Evolutionary conservation across 2,329 filamentous ascomycete species (phyloP).

Genomic region (Penicillium sp.): DNA sequence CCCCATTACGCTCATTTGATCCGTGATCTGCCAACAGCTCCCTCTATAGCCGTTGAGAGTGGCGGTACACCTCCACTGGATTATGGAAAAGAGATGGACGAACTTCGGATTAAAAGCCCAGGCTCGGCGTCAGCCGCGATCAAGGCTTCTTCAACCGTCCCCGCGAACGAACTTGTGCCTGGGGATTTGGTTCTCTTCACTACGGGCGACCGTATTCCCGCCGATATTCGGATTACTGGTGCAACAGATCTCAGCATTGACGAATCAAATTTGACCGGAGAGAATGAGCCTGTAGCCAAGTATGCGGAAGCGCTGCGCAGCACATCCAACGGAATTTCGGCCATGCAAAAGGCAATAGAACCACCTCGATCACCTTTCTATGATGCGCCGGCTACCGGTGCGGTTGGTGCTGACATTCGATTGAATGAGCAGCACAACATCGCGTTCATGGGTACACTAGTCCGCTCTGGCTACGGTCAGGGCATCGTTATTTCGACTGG

Average conservation of each 20-base stretch:
- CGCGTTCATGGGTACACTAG: constrained; percentile 95
- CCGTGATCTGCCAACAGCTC: constrained; percentile 50
- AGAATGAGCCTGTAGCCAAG: constrained; percentile 89
- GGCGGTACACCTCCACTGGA: constrained; percentile 18
- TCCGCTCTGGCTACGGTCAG: constrained; percentile 91
- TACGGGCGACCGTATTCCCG: constrained; percentile 93
- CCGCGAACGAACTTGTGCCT: constrained; percentile 81
- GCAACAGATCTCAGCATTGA: constrained; percentile 90
- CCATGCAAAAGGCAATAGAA: constrained; percentile 32
- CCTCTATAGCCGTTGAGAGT: constrained; percentile 21
- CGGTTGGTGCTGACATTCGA: constrained; percentile 63
- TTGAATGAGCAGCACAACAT: constrained; percentile 82
- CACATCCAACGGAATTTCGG: constrained; percentile 29
- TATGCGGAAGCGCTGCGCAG: constrained; percentile 60
- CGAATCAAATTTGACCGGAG: constrained; percentile 92
- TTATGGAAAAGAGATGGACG: constrained; percentile 47
- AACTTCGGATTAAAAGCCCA: constrained; percentile 46
- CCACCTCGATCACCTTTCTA: constrained; percentile 58
- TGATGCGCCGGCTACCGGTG: constrained; percentile 57
- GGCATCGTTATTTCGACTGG: constrained; percentile 97
- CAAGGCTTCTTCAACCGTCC: constrained; percentile 79
- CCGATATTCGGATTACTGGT: constrained; percentile 90
- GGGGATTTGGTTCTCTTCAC: constrained; percentile 93
- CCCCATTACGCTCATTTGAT: constrained; percentile 97
- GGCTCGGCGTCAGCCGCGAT: constrained; percentile 63